These are phyloP conservation scores for Boletus tylopilopsis DNA, from an alignment of 768 basidiomycete species.

Conservation along the genomic window DNA sequence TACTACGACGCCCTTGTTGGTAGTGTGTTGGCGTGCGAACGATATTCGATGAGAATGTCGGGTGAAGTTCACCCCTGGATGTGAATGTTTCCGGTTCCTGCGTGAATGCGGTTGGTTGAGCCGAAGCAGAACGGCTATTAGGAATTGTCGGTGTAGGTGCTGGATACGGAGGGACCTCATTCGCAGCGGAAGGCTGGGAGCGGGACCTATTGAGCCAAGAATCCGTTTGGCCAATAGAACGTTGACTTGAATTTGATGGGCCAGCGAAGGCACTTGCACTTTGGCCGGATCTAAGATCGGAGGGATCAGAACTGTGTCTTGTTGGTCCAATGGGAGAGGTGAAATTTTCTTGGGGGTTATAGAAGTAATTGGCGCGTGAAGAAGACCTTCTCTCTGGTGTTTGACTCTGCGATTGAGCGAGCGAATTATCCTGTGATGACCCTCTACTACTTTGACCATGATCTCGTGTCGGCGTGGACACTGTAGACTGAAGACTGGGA, in stretches of 20 bases:
- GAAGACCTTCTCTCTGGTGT: slow-evolving; percentile 22
- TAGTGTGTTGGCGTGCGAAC: slow-evolving; percentile 70
- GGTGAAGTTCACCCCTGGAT: slow-evolving; percentile 47
- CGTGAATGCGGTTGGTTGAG: slow-evolving; percentile 13
- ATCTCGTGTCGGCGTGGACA: slow-evolving; percentile 23
- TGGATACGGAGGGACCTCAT: slow-evolving; percentile 26
- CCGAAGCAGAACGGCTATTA: slow-evolving; percentile 11
- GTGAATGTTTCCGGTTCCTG: slow-evolving; percentile 46
- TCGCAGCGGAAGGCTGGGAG: slow-evolving; percentile 15
- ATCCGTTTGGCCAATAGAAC: slow-evolving; percentile 11
- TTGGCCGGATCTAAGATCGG: slow-evolving; percentile 10
- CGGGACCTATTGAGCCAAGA: slow-evolving; percentile 21
- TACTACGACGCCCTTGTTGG: slow-evolving; percentile 23
- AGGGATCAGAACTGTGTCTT: slow-evolving; percentile 27
- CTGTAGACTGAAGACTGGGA: neutral
- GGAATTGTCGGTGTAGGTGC: slow-evolving; percentile 24
- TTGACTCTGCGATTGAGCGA: slow-evolving; percentile 15
- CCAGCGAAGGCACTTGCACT: slow-evolving; percentile 7
- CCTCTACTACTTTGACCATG: slow-evolving; percentile 15
- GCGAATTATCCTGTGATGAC: slow-evolving; percentile 10
- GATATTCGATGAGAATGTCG: slow-evolving; percentile 68
- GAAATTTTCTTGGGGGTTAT: slow-evolving; percentile 17
- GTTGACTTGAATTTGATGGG: slow-evolving; percentile 17
- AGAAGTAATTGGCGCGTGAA: slow-evolving; percentile 14
- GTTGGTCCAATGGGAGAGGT: slow-evolving; percentile 10